These are phyloP conservation scores for Fusarium floridanum DNA, from an alignment of 2,329 filamentous ascomycete genomes.

Conservation along the genomic window DNA sequence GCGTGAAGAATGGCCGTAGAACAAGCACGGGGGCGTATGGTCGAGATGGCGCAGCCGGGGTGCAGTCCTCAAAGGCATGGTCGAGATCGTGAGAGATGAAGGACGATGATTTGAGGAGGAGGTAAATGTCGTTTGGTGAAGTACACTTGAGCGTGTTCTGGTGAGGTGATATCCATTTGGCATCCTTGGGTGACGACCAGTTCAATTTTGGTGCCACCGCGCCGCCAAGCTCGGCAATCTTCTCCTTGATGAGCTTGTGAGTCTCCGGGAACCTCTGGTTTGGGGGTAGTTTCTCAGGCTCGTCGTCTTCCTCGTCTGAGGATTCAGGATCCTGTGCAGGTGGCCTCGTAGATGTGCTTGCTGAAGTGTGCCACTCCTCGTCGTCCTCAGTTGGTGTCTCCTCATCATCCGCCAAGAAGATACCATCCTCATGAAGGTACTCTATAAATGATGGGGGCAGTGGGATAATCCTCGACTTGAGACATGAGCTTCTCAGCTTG, in stretches of 20 bases:
- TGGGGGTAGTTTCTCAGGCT: conserved; percentile 57
- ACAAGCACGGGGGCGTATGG: conserved; percentile 83
- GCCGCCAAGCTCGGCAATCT: conserved; percentile 85
- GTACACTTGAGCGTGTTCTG: conserved; percentile 93
- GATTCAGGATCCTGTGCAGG: conserved; percentile 59
- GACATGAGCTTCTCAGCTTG: conserved; percentile 82
- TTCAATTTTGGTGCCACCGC: conserved; percentile 93
- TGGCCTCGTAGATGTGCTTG: conserved; percentile 43
- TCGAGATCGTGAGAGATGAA: conserved; percentile 96
- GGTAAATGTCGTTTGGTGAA: conserved; percentile 89
- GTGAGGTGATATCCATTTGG: conserved; percentile 88
- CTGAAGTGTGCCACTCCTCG: conserved; percentile 61
- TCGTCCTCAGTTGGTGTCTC: conserved; percentile 67
- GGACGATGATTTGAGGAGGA: conserved; percentile 93
- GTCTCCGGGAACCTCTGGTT: conserved; percentile 76
- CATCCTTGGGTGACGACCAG: conserved; percentile 97
- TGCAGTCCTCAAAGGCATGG: conserved; percentile 86
- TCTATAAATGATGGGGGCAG: conserved; percentile 81
- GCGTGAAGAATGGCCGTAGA: conserved; percentile 86
- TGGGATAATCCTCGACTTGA: conserved; percentile 87
- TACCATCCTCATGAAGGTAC: conserved; percentile 93
- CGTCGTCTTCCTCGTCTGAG: conserved; percentile 62
- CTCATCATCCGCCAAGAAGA: conserved; percentile 81
- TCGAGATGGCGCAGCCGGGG: conserved; percentile 54
- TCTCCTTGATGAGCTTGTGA: conserved; percentile 81